Conservation (phyloP, 495 filamentous ascomycete genomes). For the Annulohypoxylon bovei region DNA sequence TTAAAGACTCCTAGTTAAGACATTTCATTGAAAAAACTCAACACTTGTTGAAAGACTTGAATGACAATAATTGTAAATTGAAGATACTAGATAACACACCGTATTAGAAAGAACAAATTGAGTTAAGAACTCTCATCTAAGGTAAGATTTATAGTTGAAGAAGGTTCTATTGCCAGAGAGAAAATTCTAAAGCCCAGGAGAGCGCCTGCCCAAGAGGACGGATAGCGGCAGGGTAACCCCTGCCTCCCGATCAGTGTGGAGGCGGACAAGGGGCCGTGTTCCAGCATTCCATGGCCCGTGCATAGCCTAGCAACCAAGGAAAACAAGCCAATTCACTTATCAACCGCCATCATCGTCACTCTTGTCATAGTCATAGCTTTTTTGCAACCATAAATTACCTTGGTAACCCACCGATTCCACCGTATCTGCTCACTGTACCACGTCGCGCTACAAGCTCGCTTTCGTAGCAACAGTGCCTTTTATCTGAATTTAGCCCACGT, state of each 20-base stretch:
- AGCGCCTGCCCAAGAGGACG: not conserved
- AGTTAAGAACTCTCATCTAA: not conserved
- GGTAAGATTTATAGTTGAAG: not conserved
- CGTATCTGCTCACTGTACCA: not conserved
- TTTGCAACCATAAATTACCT: not conserved
- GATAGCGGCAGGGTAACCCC: slow-evolving; percentile 13
- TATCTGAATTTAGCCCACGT: not conserved
- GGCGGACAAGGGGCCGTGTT: slow-evolving; percentile 16
- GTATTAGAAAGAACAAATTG: not conserved
- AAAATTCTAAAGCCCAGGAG: not conserved
- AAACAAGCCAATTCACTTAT: slow-evolving; percentile 32
- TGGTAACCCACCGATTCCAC: not conserved
- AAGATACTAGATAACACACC: no score
- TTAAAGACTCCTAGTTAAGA: not conserved
- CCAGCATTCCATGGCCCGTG: slow-evolving; percentile 18
- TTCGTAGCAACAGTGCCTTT: not conserved
- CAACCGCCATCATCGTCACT: slow-evolving; percentile 12
- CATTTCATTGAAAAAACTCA: not conserved
- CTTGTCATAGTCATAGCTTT: not conserved
- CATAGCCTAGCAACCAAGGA: slow-evolving; percentile 39
- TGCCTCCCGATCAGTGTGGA: slow-evolving; percentile 31
- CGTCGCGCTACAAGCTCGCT: not conserved
- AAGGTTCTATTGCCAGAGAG: not conserved
- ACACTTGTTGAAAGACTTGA: not conserved
- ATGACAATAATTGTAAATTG: not conserved